Base-by-base conservation (phyloP, 768 basidiomycete genomes). In the Cyclocybe cylindracea region DNA sequence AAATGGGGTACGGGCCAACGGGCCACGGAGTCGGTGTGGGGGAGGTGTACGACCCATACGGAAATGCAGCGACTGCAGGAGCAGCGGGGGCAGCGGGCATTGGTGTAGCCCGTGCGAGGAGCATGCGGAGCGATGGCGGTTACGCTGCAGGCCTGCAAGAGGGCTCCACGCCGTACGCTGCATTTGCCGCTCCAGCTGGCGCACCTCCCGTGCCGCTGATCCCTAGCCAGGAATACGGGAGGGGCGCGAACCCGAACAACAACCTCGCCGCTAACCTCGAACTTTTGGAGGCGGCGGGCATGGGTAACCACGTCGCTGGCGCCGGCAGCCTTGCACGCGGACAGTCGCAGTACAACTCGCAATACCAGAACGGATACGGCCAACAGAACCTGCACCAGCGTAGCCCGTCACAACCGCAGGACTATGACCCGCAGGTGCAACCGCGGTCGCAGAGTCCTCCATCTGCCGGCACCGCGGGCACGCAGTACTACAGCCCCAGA, bases 1-100 rank as follows among this genome's bases (percentile, higher is more conserved):
- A 83, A 52, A 61, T 73, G 45, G 51, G 55, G 24, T 46, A 44
- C 34, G 53, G 62, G 35, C 39, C 48, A 37, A 34, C 34, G 39
- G 10, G 46, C 58, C 4, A 49, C 4, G 63, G 64, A 2, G 53
- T 54, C 4, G 55, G 50, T 9, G 64, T 66, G 0, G 70, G 73
- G 0, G 74, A 75, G 16, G 55, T 74, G 3, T 71, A 64, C 39
- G 66, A 69, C 50, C 60, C 65, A 8, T 61, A 57, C 37, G 56
- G 59, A 18, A 55, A 49, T n/a, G 62, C 59, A n/a, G 59, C 56
- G 18, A 61, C 55, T 2, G 64, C 55, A 13, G 69, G 57, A 10
- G 61, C 58, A 5, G 66, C 68, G 0, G 72, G 71, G 1, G 71
- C 70, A 0, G 74, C 74, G n/a, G 76, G 77, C 1, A 75, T 77